Evolutionary conservation across 1,284 basidiomycete species (phyloP), one percentile per base, ranked within the genome.

Genomic region (Cutaneotrichosporon sp.): DNA sequence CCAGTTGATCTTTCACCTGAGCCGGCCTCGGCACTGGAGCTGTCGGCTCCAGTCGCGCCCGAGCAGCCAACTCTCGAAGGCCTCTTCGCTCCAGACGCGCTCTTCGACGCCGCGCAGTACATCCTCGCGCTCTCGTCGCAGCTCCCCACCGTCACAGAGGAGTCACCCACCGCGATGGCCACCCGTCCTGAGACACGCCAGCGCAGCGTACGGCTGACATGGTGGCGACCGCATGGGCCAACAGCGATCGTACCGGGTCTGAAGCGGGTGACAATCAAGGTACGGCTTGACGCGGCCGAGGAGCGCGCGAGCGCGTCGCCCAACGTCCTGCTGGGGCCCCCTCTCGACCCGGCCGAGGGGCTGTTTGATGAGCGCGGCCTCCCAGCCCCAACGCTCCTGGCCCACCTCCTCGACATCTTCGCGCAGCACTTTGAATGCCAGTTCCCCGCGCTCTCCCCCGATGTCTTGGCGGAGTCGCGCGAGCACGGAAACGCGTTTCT

Each of bases 201-300:
- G 45, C 51, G 52, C 14, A 31, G 16, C 3, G 52, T 54, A 3
- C 52, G 52, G 4, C 24, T 54, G 18, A 69, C 69, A 5, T 72
- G 71, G 71, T 72, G 69, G 69, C 64, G 71, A 57, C 71, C 71
- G 3, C 71, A 72, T 49, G 71, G 71, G 3, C 66, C 67, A 43
- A 72, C 71, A 3, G 71, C 71, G 8, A 72, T 72, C 16, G 60
- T 56, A 3, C 62, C 62, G 4, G 43, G 43, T 22, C 9, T 31
- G 29, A 29, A 29, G 29, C 29, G 29, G 29, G 43, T 38, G 5
- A 38, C 36, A 13, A 38, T 38, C 36, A 29, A 29, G 29, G 29
- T 29, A 29, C 29, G 29, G 5, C 29, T 29, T 9, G 29, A 29
- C 29, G 5, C 29, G 29, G 5, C 29, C 29, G 29, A 29, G 29